These are phyloP conservation scores for Pestalotiopsis fici DNA, from an alignment of 2,329 filamentous ascomycete species.

Conservation along the genomic window DNA sequence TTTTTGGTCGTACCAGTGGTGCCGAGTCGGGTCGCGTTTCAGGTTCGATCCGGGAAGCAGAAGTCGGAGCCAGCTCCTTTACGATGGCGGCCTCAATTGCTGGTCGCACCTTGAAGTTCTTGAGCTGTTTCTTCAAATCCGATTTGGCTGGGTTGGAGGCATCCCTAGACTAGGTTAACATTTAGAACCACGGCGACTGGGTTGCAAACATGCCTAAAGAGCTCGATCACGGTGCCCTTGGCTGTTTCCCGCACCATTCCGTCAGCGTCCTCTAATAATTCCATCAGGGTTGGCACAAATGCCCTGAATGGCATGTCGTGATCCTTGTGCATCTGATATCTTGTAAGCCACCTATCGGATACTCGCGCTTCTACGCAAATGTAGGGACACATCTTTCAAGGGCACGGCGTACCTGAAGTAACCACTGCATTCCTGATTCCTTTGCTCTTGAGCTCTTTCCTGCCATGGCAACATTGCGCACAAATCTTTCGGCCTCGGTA, in stretches of 20 bases:
- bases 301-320: constrained; percentile 77
- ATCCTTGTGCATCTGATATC: constrained; percentile 73
- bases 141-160: constrained; percentile 83
- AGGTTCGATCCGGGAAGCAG: constrained; percentile 32
- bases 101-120: constrained; percentile 80
- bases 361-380: neutral
- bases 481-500: constrained; percentile 74
- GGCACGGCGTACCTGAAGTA: constrained; percentile 64
- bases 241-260: constrained; percentile 83
- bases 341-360: constrained; percentile 5
- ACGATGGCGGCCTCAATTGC: constrained; percentile 83
- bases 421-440: constrained; percentile 82
- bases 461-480: constrained; percentile 76
- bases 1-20: constrained; percentile 34
- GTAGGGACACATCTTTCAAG: neutral
- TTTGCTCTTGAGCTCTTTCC: constrained; percentile 84
- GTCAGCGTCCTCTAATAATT: constrained; percentile 87
- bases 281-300: constrained; percentile 83
- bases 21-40: constrained; percentile 43
- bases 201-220: constrained; percentile 67
- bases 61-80: constrained; percentile 65
- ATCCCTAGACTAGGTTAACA: constrained; percentile 47
- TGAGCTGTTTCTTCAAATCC: constrained; percentile 84
- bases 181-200: neutral
- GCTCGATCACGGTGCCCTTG: constrained; percentile 79